phyloP scores from a whole-genome alignment of 345 rosid species.

The Viola odorata region DNA sequence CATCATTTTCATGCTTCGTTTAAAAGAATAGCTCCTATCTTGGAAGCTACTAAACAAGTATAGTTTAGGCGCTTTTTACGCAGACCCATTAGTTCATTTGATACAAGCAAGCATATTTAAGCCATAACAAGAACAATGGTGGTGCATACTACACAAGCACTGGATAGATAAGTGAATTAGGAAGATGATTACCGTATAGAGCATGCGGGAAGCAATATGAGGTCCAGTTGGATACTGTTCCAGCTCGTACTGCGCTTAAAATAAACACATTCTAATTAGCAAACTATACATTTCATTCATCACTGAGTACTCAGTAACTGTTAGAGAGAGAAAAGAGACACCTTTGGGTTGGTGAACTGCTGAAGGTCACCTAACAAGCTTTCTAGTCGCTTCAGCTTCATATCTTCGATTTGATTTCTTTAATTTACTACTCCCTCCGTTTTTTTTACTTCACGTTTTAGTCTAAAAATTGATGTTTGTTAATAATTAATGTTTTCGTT shows the following conservation, averaged over 20 bases:
- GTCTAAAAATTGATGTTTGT: no score
- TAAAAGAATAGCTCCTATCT: no score
- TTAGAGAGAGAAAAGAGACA: conserved; percentile 15
- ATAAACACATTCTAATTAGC: neutral
- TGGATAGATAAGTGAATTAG: neutral
- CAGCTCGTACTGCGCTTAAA: conserved; percentile 56
- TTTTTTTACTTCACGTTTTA: no score
- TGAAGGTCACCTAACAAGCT: conserved; percentile 62
- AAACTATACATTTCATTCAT: neutral
- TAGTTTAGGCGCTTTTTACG: no score
- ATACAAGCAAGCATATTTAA: no score
- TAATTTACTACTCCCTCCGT: neutral
- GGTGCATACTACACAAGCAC: neutral
- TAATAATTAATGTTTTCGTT: no score
- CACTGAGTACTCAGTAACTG: neutral
- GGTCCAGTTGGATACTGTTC: conserved; percentile 97
- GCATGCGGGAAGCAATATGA: conserved; percentile 95
- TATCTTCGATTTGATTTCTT: conserved; percentile 6
- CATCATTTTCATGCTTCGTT: no score
- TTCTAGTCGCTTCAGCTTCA: conserved; percentile 93
- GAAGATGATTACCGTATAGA: conserved; percentile 49
- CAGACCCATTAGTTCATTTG: no score
- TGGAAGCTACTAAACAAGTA: no score
- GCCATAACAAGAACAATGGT: neutral
- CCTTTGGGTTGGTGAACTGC: conserved; percentile 79